Percentiles rank a stretch among this genome's conserved stretches.
phyloP scores from a whole-genome alignment of 192 early-diverging fungal species.

The Mortierella antarctica region DNA sequence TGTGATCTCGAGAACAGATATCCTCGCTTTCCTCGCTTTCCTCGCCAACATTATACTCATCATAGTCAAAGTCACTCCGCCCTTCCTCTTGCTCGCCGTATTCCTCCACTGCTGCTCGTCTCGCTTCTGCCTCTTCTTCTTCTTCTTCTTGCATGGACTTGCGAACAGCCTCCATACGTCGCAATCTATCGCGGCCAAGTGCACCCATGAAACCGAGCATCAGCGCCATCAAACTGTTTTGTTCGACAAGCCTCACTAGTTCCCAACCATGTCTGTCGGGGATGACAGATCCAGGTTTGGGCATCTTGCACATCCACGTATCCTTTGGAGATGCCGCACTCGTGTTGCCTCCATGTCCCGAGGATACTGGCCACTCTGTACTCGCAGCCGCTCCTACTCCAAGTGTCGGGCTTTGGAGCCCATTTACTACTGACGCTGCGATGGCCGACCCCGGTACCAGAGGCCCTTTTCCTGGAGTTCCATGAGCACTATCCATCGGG shows the following conservation, averaged over 20 bases:
- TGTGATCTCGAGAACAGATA: not conserved
- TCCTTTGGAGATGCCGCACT: slow-evolving; percentile 9
- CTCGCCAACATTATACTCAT: slow-evolving; percentile 15
- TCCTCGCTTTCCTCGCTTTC: slow-evolving; percentile 13
- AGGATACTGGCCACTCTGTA: slow-evolving; percentile 10
- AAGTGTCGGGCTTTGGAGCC: slow-evolving; percentile 25
- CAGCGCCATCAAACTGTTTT: slow-evolving; percentile 60
- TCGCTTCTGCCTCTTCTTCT: not conserved
- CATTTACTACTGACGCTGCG: not conserved
- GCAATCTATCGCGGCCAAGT: slow-evolving; percentile 31
- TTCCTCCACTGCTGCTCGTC: not conserved
- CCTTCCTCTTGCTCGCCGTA: slow-evolving; percentile 8
- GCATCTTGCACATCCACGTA: slow-evolving; percentile 49
- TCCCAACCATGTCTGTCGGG: slow-evolving; percentile 58
- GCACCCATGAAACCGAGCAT: slow-evolving; percentile 61
- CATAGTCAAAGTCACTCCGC: not conserved
- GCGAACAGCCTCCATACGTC: slow-evolving; percentile 29
- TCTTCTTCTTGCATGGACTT: slow-evolving; percentile 21
- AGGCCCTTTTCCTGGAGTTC: not conserved
- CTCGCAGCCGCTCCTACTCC: slow-evolving; percentile 9
- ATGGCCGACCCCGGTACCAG: not conserved
- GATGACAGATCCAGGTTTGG: slow-evolving; percentile 25
- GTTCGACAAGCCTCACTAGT: slow-evolving; percentile 59
- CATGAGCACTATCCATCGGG: slow-evolving; percentile 19
- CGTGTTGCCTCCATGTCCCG: not conserved